Percentiles rank a stretch among this genome's conserved stretches.
Conservation (phyloP, 305 asterid genomes). For the Plantago lanceolata region DNA sequence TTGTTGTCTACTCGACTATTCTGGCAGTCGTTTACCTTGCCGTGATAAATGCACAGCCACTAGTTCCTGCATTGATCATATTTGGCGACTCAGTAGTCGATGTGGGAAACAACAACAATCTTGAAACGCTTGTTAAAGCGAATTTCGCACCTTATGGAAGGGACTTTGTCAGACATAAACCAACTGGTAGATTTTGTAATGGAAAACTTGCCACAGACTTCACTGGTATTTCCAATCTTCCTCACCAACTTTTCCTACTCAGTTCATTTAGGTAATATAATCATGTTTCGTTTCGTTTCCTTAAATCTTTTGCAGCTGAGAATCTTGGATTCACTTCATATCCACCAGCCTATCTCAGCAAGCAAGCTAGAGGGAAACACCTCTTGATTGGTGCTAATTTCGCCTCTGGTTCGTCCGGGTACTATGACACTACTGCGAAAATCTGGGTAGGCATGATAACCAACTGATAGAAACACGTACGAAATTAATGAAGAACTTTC, state of each 20-base stretch:
- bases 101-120: conserved; percentile 76
- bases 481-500: neutral
- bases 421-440: conserved; percentile 56
- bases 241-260: conserved; percentile 18
- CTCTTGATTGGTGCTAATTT: conserved; percentile 77
- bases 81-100: conserved; percentile 84
- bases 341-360: conserved; percentile 68
- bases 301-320: conserved; percentile 50
- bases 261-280: neutral
- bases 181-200: conserved; percentile 84
- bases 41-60: conserved; percentile 42
- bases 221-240: conserved; percentile 43
- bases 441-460: conserved; percentile 43
- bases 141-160: conserved; percentile 84
- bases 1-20: conserved; percentile 14
- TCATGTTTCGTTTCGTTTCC: neutral
- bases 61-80: conserved; percentile 66
- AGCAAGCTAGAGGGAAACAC: conserved; percentile 45
- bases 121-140: conserved; percentile 70
- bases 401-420: conserved; percentile 90
- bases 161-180: conserved; percentile 50
- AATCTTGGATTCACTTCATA: conserved; percentile 73
- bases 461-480: neutral
- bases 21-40: conserved; percentile 11
- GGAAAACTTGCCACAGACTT: conserved; percentile 90